Percentiles rank a stretch among this genome's conserved stretches.
These are phyloP conservation scores for Neopestalotiopsis sp. DNA, from an alignment of 2,329 filamentous ascomycete genomes.

Conservation along the genomic window DNA sequence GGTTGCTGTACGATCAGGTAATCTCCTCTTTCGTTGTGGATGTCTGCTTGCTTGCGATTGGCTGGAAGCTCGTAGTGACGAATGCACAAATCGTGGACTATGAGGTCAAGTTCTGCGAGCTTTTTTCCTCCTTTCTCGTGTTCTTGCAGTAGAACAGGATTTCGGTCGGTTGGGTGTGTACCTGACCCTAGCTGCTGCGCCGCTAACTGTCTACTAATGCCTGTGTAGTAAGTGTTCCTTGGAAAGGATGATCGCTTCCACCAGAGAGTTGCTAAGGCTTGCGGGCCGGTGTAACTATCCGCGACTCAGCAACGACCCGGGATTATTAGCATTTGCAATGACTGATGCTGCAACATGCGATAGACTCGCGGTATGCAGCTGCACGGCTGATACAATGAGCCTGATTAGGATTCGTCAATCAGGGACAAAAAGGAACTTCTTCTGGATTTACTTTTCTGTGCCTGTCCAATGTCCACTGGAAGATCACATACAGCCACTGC, in stretches of 20 bases:
- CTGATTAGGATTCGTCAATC: not conserved
- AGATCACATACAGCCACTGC: slow-evolving; percentile 2
- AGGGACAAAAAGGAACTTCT: slow-evolving; percentile 3
- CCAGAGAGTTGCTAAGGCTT: not conserved
- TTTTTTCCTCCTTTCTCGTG: slow-evolving; percentile 4
- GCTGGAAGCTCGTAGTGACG: not conserved
- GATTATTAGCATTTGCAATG: slow-evolving; percentile 3
- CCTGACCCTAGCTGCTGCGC: not conserved
- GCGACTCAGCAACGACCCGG: not conserved
- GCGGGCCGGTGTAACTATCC: not conserved
- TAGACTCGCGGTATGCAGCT: slow-evolving; percentile 9
- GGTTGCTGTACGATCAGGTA: not conserved
- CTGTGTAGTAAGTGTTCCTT: not conserved
- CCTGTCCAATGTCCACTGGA: slow-evolving; percentile 9
- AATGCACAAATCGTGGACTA: not conserved
- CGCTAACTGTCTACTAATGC: not conserved
- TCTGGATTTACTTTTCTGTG: not conserved
- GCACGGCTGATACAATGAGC: slow-evolving; percentile 7
- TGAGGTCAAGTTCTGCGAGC: slow-evolving; percentile 1
- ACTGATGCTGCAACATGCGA: not conserved
- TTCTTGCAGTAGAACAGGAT: not conserved
- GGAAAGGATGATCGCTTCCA: not conserved
- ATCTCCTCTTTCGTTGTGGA: not conserved
- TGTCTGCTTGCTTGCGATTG: not conserved
- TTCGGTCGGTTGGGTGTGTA: not conserved